These are phyloP conservation scores for Phytophthora niederhauseri DNA, from an alignment of 352 stramenopile species.

Conservation along the genomic window DNA sequence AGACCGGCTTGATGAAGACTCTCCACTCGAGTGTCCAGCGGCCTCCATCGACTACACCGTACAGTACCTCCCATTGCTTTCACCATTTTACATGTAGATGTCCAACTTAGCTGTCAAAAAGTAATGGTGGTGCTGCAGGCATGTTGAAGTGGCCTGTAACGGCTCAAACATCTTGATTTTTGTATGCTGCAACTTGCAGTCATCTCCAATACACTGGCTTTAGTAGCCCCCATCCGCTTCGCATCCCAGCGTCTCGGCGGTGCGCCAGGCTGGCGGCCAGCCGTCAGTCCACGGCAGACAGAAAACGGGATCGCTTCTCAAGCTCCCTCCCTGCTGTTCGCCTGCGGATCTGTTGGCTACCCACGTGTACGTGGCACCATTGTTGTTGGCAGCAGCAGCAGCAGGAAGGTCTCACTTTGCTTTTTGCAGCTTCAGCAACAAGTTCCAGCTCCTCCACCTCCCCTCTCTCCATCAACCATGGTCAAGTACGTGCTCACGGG, in stretches of 20 bases:
- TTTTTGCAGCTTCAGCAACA: conserved; percentile 20
- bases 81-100: neutral
- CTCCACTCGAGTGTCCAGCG: no score
- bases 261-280: no score
- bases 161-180: conserved; percentile 20
- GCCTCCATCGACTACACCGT: neutral
- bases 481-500: conserved; percentile 41
- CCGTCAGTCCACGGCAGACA: conserved; percentile 1
- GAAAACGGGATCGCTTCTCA: conserved; percentile 14
- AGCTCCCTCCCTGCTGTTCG: conserved; percentile 12
- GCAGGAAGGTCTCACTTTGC: conserved; percentile 20
- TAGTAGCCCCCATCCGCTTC: neutral
- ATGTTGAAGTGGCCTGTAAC: conserved; percentile 32
- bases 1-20: conserved; percentile 3
- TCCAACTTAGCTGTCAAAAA: neutral
- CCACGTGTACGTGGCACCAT: no score
- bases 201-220: neutral
- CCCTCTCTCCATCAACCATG: conserved; percentile 14
- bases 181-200: conserved; percentile 6
- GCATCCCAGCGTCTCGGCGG: neutral
- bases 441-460: conserved; percentile 5
- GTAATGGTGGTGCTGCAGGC: conserved; percentile 9
- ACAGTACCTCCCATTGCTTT: neutral
- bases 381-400: neutral
- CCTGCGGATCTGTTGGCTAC: neutral